Percentiles rank a stretch among this genome's conserved stretches.
phyloP scores from a whole-genome alignment of 805 yeast species.

The Jamesozyma jinghongensis region DNA sequence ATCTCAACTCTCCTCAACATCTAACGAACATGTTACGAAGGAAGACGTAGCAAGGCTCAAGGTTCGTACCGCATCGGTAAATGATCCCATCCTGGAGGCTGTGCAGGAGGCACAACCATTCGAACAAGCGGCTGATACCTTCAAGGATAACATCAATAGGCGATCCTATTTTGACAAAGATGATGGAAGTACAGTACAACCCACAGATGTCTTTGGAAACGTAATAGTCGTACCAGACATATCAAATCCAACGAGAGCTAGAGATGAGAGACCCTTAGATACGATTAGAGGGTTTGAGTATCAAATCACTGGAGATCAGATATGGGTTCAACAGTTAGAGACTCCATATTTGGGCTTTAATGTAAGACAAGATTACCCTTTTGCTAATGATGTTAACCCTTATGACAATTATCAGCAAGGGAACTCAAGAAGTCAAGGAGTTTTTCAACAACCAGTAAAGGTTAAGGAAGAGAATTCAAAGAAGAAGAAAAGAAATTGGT shows the following conservation, averaged over 20 bases:
- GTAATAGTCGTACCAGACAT: slow-evolving; percentile 70
- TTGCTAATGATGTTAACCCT: not conserved
- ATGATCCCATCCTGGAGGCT: slow-evolving; percentile 86
- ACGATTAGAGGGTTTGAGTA: slow-evolving; percentile 91
- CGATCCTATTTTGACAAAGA: slow-evolving; percentile 33
- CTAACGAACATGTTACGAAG: slow-evolving; percentile 32
- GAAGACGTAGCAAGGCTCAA: slow-evolving; percentile 47
- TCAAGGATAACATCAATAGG: slow-evolving; percentile 26
- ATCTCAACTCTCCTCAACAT: not conserved
- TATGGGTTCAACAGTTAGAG: slow-evolving; percentile 72
- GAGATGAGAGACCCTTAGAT: slow-evolving; percentile 94
- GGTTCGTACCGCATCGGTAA: slow-evolving; percentile 56
- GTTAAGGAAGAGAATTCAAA: slow-evolving; percentile 31
- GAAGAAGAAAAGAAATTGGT: slow-evolving; percentile 74
- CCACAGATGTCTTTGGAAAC: slow-evolving; percentile 73
- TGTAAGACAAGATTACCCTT: slow-evolving; percentile 57
- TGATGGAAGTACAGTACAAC: slow-evolving; percentile 34
- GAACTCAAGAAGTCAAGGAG: slow-evolving; percentile 35
- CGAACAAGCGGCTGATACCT: slow-evolving; percentile 44
- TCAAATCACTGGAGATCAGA: slow-evolving; percentile 68
- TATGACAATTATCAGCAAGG: slow-evolving; percentile 7
- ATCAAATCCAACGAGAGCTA: slow-evolving; percentile 83
- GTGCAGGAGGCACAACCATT: slow-evolving; percentile 95
- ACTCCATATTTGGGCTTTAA: slow-evolving; percentile 77
- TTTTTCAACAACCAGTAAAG: slow-evolving; percentile 47